phyloP scores from a whole-genome alignment of 129 eudicot species.

The Escallonia rubra region DNA sequence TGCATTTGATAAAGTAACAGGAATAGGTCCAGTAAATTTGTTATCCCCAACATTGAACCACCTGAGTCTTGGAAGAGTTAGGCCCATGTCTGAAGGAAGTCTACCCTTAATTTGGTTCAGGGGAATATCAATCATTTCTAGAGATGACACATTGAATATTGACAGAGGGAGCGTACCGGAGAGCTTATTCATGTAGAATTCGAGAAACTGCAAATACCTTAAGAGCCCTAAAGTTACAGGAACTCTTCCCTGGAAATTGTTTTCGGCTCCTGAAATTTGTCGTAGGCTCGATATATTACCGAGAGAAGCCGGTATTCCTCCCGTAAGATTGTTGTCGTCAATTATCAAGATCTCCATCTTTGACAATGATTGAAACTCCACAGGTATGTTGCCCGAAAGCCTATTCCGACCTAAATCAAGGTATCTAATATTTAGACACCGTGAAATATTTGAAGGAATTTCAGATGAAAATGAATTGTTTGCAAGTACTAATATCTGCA shows the following conservation, averaged over 20 bases:
- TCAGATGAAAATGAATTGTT: conserved; percentile 2
- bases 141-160: conserved; percentile 13
- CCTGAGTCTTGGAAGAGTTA: conserved; percentile 12
- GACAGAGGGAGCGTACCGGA: conserved; percentile 16
- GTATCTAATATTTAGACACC: conserved; percentile 4
- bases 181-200: conserved; percentile 5
- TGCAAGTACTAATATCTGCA: not conserved
- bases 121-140: conserved; percentile 1
- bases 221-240: conserved; percentile 13
- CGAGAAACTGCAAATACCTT: not conserved
- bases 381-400: conserved; percentile 8
- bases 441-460: conserved; percentile 19
- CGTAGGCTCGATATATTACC: conserved; percentile 20
- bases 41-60: conserved; percentile 2
- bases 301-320: conserved; percentile 17
- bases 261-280: not conserved
- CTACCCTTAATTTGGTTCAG: conserved; percentile 11
- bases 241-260: conserved; percentile 21
- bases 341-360: not conserved
- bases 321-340: conserved; percentile 6
- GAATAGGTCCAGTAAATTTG: conserved; percentile 17
- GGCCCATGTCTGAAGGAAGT: conserved; percentile 15
- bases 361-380: not conserved
- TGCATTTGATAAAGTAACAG: conserved; percentile 20
- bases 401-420: not conserved